Percentiles rank a stretch among this genome's conserved stretches.
These are phyloP conservation scores for Termitomyces sp. DNA, from an alignment of 768 basidiomycete species.

Conservation along the genomic window DNA sequence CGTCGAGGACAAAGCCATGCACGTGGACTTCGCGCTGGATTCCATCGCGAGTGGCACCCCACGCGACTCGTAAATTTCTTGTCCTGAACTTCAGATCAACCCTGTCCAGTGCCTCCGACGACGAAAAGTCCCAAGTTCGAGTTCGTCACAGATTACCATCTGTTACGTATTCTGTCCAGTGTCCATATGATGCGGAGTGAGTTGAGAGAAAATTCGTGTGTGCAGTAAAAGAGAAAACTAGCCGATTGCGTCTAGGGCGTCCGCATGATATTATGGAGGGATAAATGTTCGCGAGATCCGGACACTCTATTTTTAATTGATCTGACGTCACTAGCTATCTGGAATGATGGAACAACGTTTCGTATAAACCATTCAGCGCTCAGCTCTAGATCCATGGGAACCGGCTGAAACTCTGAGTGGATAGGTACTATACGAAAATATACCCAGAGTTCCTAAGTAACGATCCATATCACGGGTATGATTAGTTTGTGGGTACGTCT, in stretches of 20 bases:
- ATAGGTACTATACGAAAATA: not conserved
- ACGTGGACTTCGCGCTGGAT: no score
- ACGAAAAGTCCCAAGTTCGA: no score
- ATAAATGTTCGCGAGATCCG: not conserved
- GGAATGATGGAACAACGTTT: no score
- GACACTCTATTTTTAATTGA: not conserved
- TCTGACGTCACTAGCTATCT: not conserved
- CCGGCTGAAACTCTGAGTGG: not conserved
- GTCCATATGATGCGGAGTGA: not conserved
- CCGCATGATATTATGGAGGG: not conserved
- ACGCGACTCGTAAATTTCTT: no score
- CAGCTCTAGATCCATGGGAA: not conserved
- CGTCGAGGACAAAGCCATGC: no score
- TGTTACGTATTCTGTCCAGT: not conserved
- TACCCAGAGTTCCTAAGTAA: not conserved
- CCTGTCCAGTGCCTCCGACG: no score
- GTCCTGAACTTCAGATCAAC: no score
- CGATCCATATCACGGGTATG: not conserved
- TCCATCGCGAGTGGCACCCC: no score
- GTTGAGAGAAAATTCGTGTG: not conserved
- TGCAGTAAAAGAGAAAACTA: not conserved
- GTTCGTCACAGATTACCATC: not conserved
- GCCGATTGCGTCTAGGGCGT: not conserved
- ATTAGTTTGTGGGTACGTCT: constrained; percentile 55
- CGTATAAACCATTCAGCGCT: no score